Evolutionary conservation across 164 flowering plant species (phyloP).

Genomic region (Amborella trichopoda): DNA sequence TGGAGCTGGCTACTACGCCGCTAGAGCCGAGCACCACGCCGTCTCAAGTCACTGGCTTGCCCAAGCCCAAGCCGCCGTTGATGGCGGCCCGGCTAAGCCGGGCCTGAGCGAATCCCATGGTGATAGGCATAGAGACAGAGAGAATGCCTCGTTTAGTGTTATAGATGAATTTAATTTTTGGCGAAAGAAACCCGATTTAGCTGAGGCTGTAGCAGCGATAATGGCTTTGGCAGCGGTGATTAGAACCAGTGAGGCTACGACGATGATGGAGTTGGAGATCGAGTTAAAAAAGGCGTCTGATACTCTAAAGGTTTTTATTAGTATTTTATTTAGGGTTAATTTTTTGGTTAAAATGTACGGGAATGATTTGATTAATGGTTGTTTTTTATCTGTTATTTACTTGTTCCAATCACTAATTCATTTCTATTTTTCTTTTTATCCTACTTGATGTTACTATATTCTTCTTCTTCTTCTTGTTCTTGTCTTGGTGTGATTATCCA

Average conservation of each 20-base stretch:
- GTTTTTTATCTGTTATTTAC: too few relatives aligned
- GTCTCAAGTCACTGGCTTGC: slow-evolving; percentile 95
- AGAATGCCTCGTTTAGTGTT: slow-evolving; percentile 37
- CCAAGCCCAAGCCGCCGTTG: slow-evolving; percentile 87
- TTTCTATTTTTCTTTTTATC: too few relatives aligned
- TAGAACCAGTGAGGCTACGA: slow-evolving; percentile 61
- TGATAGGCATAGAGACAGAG: neutral
- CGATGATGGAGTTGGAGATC: slow-evolving; percentile 97
- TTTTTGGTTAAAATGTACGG: too few relatives aligned
- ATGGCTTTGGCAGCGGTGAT: slow-evolving; percentile 83
- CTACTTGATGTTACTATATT: too few relatives aligned
- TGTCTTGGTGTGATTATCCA: too few relatives aligned
- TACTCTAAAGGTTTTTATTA: slow-evolving; percentile 83
- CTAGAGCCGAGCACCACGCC: slow-evolving; percentile 81
- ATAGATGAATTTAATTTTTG: slow-evolving; percentile 85
- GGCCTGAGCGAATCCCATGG: neutral
- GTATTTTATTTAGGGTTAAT: too few relatives aligned
- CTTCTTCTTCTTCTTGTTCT: too few relatives aligned
- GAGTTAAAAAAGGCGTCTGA: slow-evolving; percentile 94
- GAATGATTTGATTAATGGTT: too few relatives aligned
- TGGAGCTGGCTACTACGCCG: slow-evolving; percentile 93
- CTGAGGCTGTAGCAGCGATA: slow-evolving; percentile 96
- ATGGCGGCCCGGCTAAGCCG: neutral
- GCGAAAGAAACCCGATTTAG: slow-evolving; percentile 96
- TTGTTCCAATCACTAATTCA: too few relatives aligned